Evolutionary conservation across 106 monocot species (phyloP).

Genomic region (Acorus gramineus): DNA sequence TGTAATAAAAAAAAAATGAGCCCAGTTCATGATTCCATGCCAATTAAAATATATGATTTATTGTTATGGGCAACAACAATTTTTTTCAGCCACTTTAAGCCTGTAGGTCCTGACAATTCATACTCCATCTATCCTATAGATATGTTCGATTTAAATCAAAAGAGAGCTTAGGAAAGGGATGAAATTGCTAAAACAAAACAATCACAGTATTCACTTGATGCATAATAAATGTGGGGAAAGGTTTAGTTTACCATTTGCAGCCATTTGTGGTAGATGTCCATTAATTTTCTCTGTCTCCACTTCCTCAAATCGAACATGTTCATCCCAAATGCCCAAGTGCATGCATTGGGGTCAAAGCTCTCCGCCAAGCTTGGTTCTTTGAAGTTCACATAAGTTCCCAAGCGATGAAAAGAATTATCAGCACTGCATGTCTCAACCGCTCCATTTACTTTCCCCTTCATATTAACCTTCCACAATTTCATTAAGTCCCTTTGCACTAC

Average conservation of each 20-base stretch:
- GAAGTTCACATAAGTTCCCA: slow-evolving; percentile 11
- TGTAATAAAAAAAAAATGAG: no score
- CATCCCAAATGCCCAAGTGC: slow-evolving; percentile 19
- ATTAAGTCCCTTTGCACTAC: slow-evolving; percentile 18
- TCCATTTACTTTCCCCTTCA: slow-evolving; percentile 13
- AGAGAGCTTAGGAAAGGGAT: no score
- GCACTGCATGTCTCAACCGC: slow-evolving; percentile 15
- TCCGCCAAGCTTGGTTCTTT: slow-evolving; percentile 2
- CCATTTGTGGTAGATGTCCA: slow-evolving; percentile 14
- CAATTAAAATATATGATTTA: no score
- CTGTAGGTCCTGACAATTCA: no score
- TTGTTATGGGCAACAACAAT: no score
- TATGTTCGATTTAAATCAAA: no score
- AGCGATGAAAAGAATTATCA: slow-evolving; percentile 4
- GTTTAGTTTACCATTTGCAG: slow-evolving; percentile 7
- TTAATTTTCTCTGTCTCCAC: slow-evolving; percentile 10
- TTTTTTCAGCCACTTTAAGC: no score
- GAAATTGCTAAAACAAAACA: no score
- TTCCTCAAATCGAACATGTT: slow-evolving; percentile 16
- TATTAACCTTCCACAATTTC: slow-evolving; percentile 6
- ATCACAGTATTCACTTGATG: no score
- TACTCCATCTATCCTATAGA: no score
- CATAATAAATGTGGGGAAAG: no score
- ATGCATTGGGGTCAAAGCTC: slow-evolving; percentile 9
- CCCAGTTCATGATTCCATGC: no score